Evolutionary conservation across 2,329 filamentous ascomycete species (phyloP), one percentile per base, ranked within the genome.

Genomic region (Ploettnerulaceae sp.): DNA sequence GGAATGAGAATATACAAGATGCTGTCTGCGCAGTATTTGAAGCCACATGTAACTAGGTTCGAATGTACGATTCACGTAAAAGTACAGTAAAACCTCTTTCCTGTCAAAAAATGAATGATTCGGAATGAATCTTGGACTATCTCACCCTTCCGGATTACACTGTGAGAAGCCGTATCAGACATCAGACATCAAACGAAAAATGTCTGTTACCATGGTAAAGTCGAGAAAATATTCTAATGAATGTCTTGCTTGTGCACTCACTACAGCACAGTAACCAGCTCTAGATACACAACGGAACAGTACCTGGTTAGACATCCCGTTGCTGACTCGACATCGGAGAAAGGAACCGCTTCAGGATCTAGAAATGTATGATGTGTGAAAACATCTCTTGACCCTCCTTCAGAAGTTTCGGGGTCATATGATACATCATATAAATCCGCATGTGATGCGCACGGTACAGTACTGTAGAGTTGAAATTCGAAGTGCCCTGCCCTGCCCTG

Each of bases 331-430:
- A n/a, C n/a, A n/a, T n/a, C n/a, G n/a, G n/a, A n/a, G n/a, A 28
- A 18, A 22, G 8, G 20, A 14, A 26, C 8, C 4, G 35, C 20
- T 38, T 18, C 22, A 18, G 11, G 21, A 3, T 38, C 7, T 3
- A 20, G 7, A 38, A 15, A 14, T n/a, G n/a, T n/a, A n/a, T n/a
- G n/a, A n/a, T 24, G 38, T n/a, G 20, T n/a, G 32, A 18, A 18
- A 22, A 17, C 32, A 36, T 41, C 47, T 45, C 24, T 49, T 49
- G 47, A 49, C 47, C 20, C 22, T 36, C 9, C 11, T 22, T 15
- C 24, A 14, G 12, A 28, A 37, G 11, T 22, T 31, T 14, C 28
- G 17, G 5, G 24, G 47, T 49, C 47, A 31, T 49, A 41, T 49
- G 47, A 49, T 45, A 38, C 15, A 45, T 41, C 36, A 45, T 41